Base-by-base conservation (phyloP, 83 land plant species). In the Larix sibirica region DNA sequence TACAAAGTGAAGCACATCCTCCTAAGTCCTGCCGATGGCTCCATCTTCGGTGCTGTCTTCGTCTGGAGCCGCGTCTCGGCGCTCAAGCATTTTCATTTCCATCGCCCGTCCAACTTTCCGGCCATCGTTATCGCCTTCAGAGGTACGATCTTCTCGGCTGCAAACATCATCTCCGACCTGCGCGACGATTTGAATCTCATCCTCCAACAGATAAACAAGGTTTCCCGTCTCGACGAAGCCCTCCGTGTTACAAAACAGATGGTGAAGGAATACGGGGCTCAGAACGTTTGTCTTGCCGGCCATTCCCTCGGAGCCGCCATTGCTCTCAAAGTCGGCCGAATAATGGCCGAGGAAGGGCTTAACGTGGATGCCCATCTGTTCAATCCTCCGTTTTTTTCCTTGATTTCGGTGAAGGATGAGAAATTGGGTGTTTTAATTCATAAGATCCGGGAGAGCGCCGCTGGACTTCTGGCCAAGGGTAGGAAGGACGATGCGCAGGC, bases 251-350 rank as follows among this genome's bases (percentile, higher is more conserved):
- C 81, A 10, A 24, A 31, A 20, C n/a, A 79, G 13, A 12, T 62
- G 66, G 38, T 17, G 26, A 31, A 14, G 23, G 40, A 40, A 18
- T 79, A 62, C 47, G 81, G 81, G 21, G 44, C 42, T 1, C 21
- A 7, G 16, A 54, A 56, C 28, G 65, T 79, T 1, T 79, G 68
- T 1, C 28, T 79, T 5, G 13, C 67, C 14, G 81, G 81, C 36
- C 81, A 79, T 31, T 79, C 81, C 2, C 81, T 79, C 17, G 67
- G 81, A 6, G 81, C 67, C 9, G 81, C 81, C 21, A 64, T 79
- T 9, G 64, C 17, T 3, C 67, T 79, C 24, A 33, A 60, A 14
- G 23, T 79, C 9, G 23, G 60, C 9, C 62, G 68, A 33, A 60
- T 62, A 13, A 60, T 79, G 42, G 81, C 67, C 40, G 24, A 33